Evolutionary conservation across 352 stramenopile species (phyloP), one percentile per base, ranked within the genome.

Genomic region (Phytophthora brassicae): DNA sequence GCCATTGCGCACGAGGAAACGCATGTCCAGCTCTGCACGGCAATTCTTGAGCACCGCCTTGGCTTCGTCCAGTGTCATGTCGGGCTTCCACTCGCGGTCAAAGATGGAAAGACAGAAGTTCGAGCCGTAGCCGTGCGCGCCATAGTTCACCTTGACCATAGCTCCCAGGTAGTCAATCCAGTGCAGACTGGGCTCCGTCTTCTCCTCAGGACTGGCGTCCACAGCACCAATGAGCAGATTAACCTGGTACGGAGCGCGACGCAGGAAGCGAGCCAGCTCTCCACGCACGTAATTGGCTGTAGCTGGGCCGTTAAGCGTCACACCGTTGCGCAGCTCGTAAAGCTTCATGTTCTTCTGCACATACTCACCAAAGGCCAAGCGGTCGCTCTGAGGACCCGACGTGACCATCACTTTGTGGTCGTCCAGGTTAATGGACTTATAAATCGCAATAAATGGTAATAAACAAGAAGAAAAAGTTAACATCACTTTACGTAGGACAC

Each of bases 291-390:
- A 96, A 70, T 93, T 95, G 56, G 88, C 88, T 0, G 88, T 90
- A 35, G 86, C 83, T 4, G 83, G 67, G 4, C 86, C 86, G 61
- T 90, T 84, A 36, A 96, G 81, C 67, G 81, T 81, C 59, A 96
- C 86, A 48, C 85, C 88, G 61, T 94, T 94, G 65, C 84, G 86
- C 66, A 96, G 71, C 63, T 96, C 85, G 61, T 96, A 95, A 6
- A 96, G 80, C 79, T 96, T 96, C 77, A 95, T 88, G 75, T 96
- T 96, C 77, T 96, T 96, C 68, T 95, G 86, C 26, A 96, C 71
- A 69, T 95, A 96, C 64, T 96, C 88, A 60, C 78, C 72, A 56
- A 96, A 96, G 38, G 75, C 81, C 14, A 96, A 64, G 54, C 88
- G 88, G 59, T 96, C 86, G 36, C 75, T 84, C 67, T 94, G 86